Conservation (phyloP, 106 monocot species). For the Dendrobium chrysotoxum region DNA sequence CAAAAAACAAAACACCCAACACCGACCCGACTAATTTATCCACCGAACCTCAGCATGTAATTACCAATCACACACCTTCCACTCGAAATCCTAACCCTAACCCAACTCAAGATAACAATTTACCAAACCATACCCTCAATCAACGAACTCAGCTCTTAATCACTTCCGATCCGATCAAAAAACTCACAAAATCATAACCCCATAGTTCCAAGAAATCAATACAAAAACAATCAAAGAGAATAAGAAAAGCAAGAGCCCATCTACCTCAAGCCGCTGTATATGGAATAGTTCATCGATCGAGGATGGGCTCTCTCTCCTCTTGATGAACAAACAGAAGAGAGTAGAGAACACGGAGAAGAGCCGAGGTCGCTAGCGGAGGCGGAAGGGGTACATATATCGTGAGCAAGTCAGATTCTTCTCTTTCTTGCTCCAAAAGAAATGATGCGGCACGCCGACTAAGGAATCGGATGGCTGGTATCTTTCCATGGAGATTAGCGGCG, state of each 20-base stretch:
- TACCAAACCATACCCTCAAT: not conserved
- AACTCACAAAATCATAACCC: not conserved
- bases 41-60: not conserved
- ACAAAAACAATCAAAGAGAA: not conserved
- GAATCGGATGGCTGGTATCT: not conserved
- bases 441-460: not conserved
- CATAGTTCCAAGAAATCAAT: not conserved
- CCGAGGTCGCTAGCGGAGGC: not conserved
- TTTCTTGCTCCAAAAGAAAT: constrained; percentile 1
- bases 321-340: not conserved
- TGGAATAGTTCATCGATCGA: not conserved
- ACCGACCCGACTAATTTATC: too few species aligned
- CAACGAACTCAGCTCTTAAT: not conserved
- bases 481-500: not conserved
- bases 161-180: not conserved
- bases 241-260: not conserved
- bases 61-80: not conserved
- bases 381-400: not conserved
- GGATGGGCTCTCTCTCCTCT: constrained; percentile 1
- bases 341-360: not conserved
- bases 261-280: not conserved
- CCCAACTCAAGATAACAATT: not conserved
- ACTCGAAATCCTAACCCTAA: not conserved
- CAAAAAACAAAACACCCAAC: too few species aligned
- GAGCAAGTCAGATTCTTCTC: not conserved